Conservation (phyloP, 2,329 filamentous ascomycete genomes). For the Colletotrichum sp. region DNA sequence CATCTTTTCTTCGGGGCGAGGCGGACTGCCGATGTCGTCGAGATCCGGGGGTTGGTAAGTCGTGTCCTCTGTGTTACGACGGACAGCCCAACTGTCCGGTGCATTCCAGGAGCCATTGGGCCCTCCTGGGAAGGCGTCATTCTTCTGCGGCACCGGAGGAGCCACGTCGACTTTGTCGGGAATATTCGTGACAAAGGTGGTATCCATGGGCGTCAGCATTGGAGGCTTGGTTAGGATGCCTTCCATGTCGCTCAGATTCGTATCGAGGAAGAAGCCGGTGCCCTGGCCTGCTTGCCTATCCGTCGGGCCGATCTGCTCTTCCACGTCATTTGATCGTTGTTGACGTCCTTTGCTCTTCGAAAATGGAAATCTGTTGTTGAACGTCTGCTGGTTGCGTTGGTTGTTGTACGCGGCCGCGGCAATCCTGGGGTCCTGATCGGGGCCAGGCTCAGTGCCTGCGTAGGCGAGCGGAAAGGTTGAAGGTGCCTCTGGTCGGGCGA, state of each 20-base stretch:
- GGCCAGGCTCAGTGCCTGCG: slow-evolving; percentile 30
- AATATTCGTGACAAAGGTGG: slow-evolving; percentile 48
- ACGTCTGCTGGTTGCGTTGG: slow-evolving; percentile 52
- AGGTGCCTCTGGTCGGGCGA: slow-evolving; percentile 44
- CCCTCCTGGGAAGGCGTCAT: slow-evolving; percentile 24
- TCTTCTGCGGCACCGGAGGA: slow-evolving; percentile 19
- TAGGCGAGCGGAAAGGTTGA: slow-evolving; percentile 38
- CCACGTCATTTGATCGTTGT: slow-evolving; percentile 54
- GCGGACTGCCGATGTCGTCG: slow-evolving; percentile 72
- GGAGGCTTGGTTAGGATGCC: slow-evolving; percentile 80
- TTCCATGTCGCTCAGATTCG: slow-evolving; percentile 88
- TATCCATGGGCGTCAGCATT: slow-evolving; percentile 74
- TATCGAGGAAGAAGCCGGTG: slow-evolving; percentile 80
- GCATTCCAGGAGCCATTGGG: slow-evolving; percentile 81
- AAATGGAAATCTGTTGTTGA: slow-evolving; percentile 69
- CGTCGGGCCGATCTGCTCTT: slow-evolving; percentile 64
- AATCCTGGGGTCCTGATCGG: slow-evolving; percentile 31
- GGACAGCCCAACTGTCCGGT: slow-evolving; percentile 96
- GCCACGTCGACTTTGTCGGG: slow-evolving; percentile 47
- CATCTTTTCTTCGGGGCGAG: slow-evolving; percentile 75
- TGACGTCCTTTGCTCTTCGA: slow-evolving; percentile 57
- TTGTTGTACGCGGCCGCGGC: neutral
- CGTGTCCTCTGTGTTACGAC: slow-evolving; percentile 71
- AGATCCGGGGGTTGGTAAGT: slow-evolving; percentile 61
- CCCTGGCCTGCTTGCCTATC: slow-evolving; percentile 54